A percentile compares a stretch with the other conserved stretches of the same genome.
These are phyloP conservation scores for Dactylellina leptospora DNA, from an alignment of 2,329 filamentous ascomycete species.

Conservation along the genomic window DNA sequence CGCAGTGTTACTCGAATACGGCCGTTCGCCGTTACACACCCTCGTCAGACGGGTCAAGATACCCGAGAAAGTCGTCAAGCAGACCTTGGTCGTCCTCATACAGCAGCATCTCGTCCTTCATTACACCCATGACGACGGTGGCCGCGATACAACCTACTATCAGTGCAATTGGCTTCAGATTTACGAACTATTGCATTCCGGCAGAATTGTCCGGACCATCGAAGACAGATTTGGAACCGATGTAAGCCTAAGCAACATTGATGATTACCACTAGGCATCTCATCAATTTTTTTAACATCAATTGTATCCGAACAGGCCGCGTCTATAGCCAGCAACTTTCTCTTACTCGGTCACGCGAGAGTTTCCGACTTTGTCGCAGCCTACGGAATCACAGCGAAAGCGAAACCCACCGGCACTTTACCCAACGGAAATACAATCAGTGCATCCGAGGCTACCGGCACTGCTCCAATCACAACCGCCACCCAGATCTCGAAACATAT, in stretches of 20 bases:
- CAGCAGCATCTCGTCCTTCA: constrained; percentile 88
- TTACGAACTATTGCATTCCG: constrained; percentile 81
- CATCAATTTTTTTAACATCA: not conserved
- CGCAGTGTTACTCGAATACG: constrained; percentile 77
- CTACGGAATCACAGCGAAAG: constrained; percentile 56
- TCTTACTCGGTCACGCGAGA: constrained; percentile 58
- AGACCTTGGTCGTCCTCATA: constrained; percentile 82
- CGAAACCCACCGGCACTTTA: constrained; percentile 23
- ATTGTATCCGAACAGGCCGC: constrained; percentile 52
- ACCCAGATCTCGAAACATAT: constrained; percentile 63
- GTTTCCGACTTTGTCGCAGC: constrained; percentile 62
- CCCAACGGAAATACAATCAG: constrained; percentile 55
- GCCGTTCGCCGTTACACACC: constrained; percentile 75
- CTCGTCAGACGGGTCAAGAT: constrained; percentile 78
- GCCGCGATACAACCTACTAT: constrained; percentile 72
- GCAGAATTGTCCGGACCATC: constrained; percentile 80
- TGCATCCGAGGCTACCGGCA: constrained; percentile 51
- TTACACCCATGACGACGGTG: constrained; percentile 70
- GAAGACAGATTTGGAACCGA: constrained; percentile 77
- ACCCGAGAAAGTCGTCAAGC: constrained; percentile 76
- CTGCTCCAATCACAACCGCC: constrained; percentile 58
- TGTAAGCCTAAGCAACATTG: constrained; percentile 67
- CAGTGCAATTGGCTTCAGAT: constrained; percentile 82
- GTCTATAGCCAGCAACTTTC: constrained; percentile 56
- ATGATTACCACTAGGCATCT: constrained; percentile 14